Evolutionary conservation across 768 basidiomycete genomes (phyloP).

Genomic region (Pisolithus tinctorius): DNA sequence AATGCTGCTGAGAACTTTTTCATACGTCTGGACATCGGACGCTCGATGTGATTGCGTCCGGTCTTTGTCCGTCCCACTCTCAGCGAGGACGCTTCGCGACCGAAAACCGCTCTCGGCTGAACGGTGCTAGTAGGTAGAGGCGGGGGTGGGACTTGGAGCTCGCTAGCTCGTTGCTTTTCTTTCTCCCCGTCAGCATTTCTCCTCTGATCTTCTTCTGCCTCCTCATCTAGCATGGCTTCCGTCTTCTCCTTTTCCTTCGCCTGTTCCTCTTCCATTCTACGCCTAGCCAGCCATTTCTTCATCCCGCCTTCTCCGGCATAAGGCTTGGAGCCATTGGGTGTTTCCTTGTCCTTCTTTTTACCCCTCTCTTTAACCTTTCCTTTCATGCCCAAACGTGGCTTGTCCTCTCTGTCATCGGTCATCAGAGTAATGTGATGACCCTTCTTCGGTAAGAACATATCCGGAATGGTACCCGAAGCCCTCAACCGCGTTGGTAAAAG

Average conservation of each 20-base stretch:
- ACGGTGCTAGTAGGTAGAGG: slow-evolving; percentile 10
- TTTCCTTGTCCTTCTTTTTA: slow-evolving; percentile 30
- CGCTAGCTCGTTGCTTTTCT: slow-evolving; percentile 12
- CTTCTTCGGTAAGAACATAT: slow-evolving; percentile 56
- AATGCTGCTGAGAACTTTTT: slow-evolving; percentile 64
- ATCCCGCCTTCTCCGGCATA: slow-evolving; percentile 76
- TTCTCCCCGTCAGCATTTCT: slow-evolving; percentile 15
- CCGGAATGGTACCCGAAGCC: slow-evolving; percentile 40
- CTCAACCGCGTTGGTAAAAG: slow-evolving; percentile 56
- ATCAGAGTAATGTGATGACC: slow-evolving; percentile 44
- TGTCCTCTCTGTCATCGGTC: slow-evolving; percentile 49
- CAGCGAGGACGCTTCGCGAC: slow-evolving; percentile 41
- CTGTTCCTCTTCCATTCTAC: slow-evolving; percentile 51
- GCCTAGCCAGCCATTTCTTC: slow-evolving; percentile 65
- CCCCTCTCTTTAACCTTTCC: slow-evolving; percentile 28
- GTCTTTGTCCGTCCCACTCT: slow-evolving; percentile 59
- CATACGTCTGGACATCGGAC: slow-evolving; percentile 42
- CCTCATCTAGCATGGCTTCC: slow-evolving; percentile 30
- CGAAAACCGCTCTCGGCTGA: slow-evolving; percentile 13
- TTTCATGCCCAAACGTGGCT: slow-evolving; percentile 42
- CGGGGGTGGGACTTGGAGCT: slow-evolving; percentile 11
- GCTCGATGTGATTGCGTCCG: slow-evolving; percentile 53
- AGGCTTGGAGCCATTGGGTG: slow-evolving; percentile 57
- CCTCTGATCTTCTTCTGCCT: slow-evolving; percentile 21
- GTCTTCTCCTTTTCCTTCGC: slow-evolving; percentile 30